Evolutionary conservation across 306 rosid species (phyloP), one percentile per base, ranked within the genome.

Genomic region (Pyrus communis): DNA sequence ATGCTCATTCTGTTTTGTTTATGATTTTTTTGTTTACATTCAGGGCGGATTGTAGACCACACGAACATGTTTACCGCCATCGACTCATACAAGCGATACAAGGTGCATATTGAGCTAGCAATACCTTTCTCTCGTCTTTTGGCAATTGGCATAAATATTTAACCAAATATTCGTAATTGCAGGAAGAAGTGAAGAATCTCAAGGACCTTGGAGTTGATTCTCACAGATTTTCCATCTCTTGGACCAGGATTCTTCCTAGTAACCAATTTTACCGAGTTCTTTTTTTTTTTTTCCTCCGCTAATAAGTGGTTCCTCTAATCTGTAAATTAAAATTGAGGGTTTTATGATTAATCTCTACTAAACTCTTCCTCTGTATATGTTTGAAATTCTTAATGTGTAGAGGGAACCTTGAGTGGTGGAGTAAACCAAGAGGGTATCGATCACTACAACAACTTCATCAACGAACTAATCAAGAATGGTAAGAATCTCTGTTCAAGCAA

Each of bases 241-340:
- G 87, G 87, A 78, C 75, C 23, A 81, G 87, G 64, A 30, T 84
- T 65, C 8, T 84, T 3, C 87, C 85, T 0, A 67, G 85, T 84
- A 81, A 64, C 3, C 25, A 40, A 11, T 66, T 69, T 73, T 13
- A 9, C 27, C 67, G 51, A 14, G 15, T 9, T 43, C 2, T 57
- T 62, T 40, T 5, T 55, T 22, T 22, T 43, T 14, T 4, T 25
- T 25, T 25, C 2, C 2, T 14, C 19, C 2, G 19, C 54, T 46
- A 46, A 46, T 46, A 13, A 46, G 18, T 46, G 52, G 52, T 46
- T 49, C 19, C 19, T 19, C 54, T 49, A 15, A 15, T 49, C 8
- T 49, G 8, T 49, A 18, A 49, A 49, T 49, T 49, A 49, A 49
- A 49, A 14, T 49, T 49, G 55, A 49, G 18, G 54, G 55, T 49